Evolutionary conservation across 768 basidiomycete species (phyloP), one percentile per base, ranked within the genome.

Genomic region (Boletus sp.): DNA sequence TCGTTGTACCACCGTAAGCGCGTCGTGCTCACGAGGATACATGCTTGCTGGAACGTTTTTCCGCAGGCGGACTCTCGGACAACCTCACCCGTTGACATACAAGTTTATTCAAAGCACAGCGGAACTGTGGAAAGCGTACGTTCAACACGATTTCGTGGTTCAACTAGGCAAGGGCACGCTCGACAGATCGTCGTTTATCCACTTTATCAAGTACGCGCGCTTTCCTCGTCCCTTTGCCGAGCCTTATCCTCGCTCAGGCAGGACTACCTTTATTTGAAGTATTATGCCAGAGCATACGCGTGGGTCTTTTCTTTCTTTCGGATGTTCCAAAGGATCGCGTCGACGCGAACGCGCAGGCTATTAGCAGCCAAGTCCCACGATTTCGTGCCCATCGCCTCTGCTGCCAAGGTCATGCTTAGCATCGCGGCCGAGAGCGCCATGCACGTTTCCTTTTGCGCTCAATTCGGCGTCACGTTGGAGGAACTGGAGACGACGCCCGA

Each of bases 241-340:
- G 11, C 10, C 36, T 57, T 15, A 55, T 33, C 18, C 15, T 24
- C 0, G 1, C 9, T 3, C 60, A 91, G 89, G 62, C 92, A 94
- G 62, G 92, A 93, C 65, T 92, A 92, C 66, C 78, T 80, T 41
- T 92, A 89, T 70, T 76, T 91, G 46, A 87, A 83, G 62, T 93
- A 94, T 71, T 95, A 95, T 64, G 84, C 89, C 1, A 82, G 92
- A 20, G 88, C 88, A n/a, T 85, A 92, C 54, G 84, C 80, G 87
- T 88, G 64, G 45, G 79, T 70, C 30, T 7, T 46, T 24, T 24
- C n/a, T 0, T 6, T 40, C 14, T 2, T 2, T 14, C 5, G 4
- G n/a, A 35, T 30, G 0, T 8, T 15, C 40, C 12, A 9, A n/a
- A 7, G 17, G 37, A 9, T 15, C n/a, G 32, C 28, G 32, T 30